Evolutionary conservation across 148 eudicot species (phyloP).

Genomic region (Nepenthes gracilis): DNA sequence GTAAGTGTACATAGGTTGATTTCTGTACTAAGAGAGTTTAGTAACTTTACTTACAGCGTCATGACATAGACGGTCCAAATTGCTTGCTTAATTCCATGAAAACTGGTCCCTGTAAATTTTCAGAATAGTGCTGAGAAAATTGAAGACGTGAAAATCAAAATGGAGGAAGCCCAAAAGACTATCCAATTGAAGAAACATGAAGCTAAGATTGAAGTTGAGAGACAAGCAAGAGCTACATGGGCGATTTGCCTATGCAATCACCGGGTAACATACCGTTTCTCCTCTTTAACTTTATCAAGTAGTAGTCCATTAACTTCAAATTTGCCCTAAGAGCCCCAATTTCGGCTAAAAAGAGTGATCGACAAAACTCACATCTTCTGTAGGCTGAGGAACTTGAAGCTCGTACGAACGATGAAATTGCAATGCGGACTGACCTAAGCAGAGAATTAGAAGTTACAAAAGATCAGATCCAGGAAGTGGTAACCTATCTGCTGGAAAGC

Average conservation of each 20-base stretch:
- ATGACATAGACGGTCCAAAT: neutral
- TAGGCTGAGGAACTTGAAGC: slow-evolving; percentile 54
- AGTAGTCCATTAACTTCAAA: neutral
- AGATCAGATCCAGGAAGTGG: slow-evolving; percentile 42
- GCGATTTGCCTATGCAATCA: slow-evolving; percentile 45
- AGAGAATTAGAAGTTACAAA: slow-evolving; percentile 34
- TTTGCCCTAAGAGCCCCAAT: neutral
- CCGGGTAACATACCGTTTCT: slow-evolving; percentile 27
- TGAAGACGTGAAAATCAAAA: slow-evolving; percentile 27
- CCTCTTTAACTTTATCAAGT: neutral
- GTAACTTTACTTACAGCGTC: no score
- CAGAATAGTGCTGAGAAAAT: slow-evolving; percentile 33
- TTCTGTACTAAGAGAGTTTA: no score
- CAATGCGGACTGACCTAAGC: slow-evolving; percentile 24
- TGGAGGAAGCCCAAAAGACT: slow-evolving; percentile 18
- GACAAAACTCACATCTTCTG: neutral
- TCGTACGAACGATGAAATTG: slow-evolving; percentile 25
- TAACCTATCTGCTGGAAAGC: slow-evolving; percentile 38
- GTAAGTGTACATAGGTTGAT: no score
- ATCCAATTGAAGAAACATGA: slow-evolving; percentile 23
- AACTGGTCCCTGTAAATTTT: slow-evolving; percentile 1
- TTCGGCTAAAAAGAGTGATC: neutral
- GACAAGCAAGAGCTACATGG: slow-evolving; percentile 60
- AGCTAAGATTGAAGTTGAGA: slow-evolving; percentile 36
- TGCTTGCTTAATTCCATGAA: neutral